Percentiles rank a stretch among this genome's conserved stretches.
phyloP scores from a whole-genome alignment of 805 yeast genomes.

The Hanseniaspora meyeri region DNA sequence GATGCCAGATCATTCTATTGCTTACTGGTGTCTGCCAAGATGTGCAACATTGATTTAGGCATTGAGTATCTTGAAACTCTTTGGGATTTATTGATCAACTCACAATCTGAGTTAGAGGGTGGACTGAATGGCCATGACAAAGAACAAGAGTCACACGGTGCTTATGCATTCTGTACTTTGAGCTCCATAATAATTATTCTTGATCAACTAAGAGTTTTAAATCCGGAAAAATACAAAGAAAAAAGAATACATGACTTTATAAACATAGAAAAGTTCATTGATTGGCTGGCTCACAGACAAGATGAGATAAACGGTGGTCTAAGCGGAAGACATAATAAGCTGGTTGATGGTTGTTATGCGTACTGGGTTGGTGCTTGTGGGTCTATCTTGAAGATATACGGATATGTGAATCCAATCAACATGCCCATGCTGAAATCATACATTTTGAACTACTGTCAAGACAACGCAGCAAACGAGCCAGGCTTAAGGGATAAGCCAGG shows the following conservation, averaged over 20 bases:
- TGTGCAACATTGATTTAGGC: slow-evolving; percentile 46
- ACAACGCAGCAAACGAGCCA: slow-evolving; percentile 32
- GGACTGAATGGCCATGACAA: slow-evolving; percentile 77
- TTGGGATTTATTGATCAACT: slow-evolving; percentile 46
- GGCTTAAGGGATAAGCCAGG: slow-evolving; percentile 89
- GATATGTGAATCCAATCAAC: slow-evolving; percentile 30
- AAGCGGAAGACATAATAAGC: slow-evolving; percentile 78
- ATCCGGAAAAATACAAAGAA: not conserved
- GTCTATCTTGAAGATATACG: slow-evolving; percentile 30
- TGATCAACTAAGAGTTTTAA: slow-evolving; percentile 21
- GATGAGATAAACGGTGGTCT: slow-evolving; percentile 69
- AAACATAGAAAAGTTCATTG: slow-evolving; percentile 38
- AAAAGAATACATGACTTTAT: slow-evolving; percentile 28
- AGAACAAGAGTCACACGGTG: slow-evolving; percentile 84
- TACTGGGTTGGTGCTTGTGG: slow-evolving; percentile 92
- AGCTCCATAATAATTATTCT: slow-evolving; percentile 45
- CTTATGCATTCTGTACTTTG: slow-evolving; percentile 84
- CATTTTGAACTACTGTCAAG: slow-evolving; percentile 65
- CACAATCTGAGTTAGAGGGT: slow-evolving; percentile 83
- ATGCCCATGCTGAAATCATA: slow-evolving; percentile 52
- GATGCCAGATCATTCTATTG: slow-evolving; percentile 84
- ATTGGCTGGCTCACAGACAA: slow-evolving; percentile 69
- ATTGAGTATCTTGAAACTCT: slow-evolving; percentile 42
- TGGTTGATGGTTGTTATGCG: slow-evolving; percentile 92
- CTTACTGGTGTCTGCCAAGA: slow-evolving; percentile 58